phyloP scores from a whole-genome alignment of 495 filamentous ascomycete species.

The Penicillium angulare region DNA sequence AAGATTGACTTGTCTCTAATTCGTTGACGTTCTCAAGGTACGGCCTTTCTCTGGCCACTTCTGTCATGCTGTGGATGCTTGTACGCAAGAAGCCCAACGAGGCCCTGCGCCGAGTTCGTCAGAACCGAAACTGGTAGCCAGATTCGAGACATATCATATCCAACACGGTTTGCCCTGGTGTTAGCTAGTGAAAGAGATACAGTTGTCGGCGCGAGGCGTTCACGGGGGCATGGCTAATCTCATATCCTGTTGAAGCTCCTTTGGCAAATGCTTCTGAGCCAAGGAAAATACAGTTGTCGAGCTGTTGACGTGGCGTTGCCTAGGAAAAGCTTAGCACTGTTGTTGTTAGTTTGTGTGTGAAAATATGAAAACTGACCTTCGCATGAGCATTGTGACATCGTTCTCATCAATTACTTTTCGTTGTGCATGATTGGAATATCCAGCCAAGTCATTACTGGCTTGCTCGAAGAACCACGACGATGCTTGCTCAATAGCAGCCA shows the following conservation, averaged over 20 bases:
- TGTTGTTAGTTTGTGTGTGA: neutral
- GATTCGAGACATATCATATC: neutral
- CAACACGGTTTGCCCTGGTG: no score
- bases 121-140: slow-evolving; percentile 75
- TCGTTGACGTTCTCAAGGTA: slow-evolving; percentile 62
- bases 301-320: slow-evolving; percentile 73
- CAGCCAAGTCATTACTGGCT: slow-evolving; percentile 70
- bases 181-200: no score
- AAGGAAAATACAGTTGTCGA: slow-evolving; percentile 78
- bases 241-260: slow-evolving; percentile 79
- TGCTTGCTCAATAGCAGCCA: slow-evolving; percentile 72
- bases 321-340: slow-evolving; percentile 40
- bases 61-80: slow-evolving; percentile 94
- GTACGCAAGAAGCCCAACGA: slow-evolving; percentile 78
- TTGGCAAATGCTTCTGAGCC: slow-evolving; percentile 75
- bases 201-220: slow-evolving; percentile 16
- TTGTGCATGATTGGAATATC: slow-evolving; percentile 77
- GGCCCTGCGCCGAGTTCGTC: slow-evolving; percentile 68
- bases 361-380: slow-evolving; percentile 53
- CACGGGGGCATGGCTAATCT: slow-evolving; percentile 63
- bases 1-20: neutral
- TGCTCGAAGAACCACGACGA: slow-evolving; percentile 91
- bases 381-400: slow-evolving; percentile 78
- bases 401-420: slow-evolving; percentile 83
- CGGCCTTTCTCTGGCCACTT: slow-evolving; percentile 78